phyloP scores from a whole-genome alignment of 768 basidiomycete species.

The Mycena galopus region DNA sequence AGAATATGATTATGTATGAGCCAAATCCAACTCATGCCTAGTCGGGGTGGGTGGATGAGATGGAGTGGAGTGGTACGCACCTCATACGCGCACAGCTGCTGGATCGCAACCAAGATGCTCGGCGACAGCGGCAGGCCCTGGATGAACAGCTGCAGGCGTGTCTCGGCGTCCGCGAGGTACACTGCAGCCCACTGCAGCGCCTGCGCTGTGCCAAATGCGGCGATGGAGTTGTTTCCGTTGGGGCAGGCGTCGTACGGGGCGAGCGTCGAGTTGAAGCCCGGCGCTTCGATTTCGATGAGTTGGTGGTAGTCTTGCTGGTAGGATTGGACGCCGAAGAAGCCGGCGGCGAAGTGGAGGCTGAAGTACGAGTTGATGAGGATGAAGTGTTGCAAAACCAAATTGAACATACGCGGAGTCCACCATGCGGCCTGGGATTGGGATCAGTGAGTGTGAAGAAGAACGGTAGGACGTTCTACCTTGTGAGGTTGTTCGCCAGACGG shows the following conservation, averaged over 20 bases:
- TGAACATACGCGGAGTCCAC: conserved; percentile 56
- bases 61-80: conserved; percentile 45
- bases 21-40: too few relatives aligned
- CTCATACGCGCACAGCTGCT: conserved; percentile 82
- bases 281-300: conserved; percentile 69
- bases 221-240: conserved; percentile 64
- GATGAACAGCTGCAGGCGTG: conserved; percentile 64
- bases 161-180: conserved; percentile 70
- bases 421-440: conserved; percentile 62
- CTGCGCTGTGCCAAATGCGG: conserved; percentile 54
- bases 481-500: conserved; percentile 75
- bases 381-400: not conserved
- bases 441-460: not conserved
- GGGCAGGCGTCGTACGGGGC: conserved; percentile 77
- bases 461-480: conserved; percentile 58
- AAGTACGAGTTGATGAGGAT: conserved; percentile 63
- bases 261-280: conserved; percentile 71
- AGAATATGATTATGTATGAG: too few relatives aligned
- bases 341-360: conserved; percentile 69
- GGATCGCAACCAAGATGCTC: conserved; percentile 70
- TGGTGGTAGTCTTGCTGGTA: conserved; percentile 69
- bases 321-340: conserved; percentile 70
- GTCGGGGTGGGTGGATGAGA: too few relatives aligned
- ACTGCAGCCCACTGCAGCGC: conserved; percentile 68
- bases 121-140: conserved; percentile 65